Evolutionary conservation across 768 basidiomycete genomes (phyloP).

Genomic region (Boletus rufocinnamomeus): DNA sequence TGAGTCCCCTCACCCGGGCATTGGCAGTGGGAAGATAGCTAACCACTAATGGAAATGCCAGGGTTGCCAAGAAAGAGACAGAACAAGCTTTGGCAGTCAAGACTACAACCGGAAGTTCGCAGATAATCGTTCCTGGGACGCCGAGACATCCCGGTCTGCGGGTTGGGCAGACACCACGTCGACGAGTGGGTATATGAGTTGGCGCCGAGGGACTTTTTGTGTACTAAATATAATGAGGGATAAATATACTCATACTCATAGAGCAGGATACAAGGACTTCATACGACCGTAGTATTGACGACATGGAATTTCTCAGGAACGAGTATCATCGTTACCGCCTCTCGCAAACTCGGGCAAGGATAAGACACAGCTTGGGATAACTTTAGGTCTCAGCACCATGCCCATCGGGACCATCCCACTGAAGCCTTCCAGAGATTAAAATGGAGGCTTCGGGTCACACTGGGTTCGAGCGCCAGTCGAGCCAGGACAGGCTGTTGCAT

Average conservation of each 20-base stretch:
- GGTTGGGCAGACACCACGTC: slow-evolving; percentile 73
- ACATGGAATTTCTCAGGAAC: slow-evolving; percentile 12
- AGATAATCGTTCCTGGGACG: slow-evolving; percentile 79
- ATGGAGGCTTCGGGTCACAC: slow-evolving; percentile 19
- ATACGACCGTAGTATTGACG: background rate
- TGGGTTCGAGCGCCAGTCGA: slow-evolving; percentile 22
- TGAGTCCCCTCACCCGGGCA: slow-evolving; percentile 14
- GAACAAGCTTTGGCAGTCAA: slow-evolving; percentile 62
- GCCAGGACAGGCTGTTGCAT: slow-evolving; percentile 34
- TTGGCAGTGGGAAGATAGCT: slow-evolving; percentile 3
- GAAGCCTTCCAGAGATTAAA: slow-evolving; percentile 14
- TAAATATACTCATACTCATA: slow-evolving; percentile 6
- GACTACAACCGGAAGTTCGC: slow-evolving; percentile 54
- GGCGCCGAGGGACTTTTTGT: slow-evolving; percentile 4
- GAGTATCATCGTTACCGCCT: slow-evolving; percentile 5
- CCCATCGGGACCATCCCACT: background rate
- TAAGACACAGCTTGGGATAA: slow-evolving; percentile 2
- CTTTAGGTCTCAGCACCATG: slow-evolving; percentile 13
- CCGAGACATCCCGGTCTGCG: slow-evolving; percentile 71
- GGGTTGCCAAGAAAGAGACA: slow-evolving; percentile 60
- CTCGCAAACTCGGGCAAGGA: background rate
- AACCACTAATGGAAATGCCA: slow-evolving; percentile 29
- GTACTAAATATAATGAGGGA: background rate
- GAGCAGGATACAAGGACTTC: background rate
- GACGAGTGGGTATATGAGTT: slow-evolving; percentile 63